Percentiles rank a stretch among this genome's conserved stretches.
Conservation (phyloP, 345 rosid species). For the Erodium maritimum region DNA sequence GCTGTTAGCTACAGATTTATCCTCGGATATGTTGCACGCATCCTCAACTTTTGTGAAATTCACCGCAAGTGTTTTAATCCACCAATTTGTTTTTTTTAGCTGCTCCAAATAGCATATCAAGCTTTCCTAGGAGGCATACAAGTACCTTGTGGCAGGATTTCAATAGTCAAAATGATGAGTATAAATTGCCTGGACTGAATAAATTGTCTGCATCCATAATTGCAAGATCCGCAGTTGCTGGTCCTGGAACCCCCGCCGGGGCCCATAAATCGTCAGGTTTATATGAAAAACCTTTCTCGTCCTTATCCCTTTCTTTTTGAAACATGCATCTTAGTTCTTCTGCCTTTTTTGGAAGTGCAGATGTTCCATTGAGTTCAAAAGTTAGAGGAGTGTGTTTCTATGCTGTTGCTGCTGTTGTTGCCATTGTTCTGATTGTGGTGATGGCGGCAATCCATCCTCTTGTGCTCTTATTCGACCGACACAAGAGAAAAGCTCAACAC, state of each 20-base stretch:
- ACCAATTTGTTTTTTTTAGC: slow-evolving; percentile 18
- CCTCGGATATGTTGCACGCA: background rate
- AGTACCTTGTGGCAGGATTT: slow-evolving; percentile 17
- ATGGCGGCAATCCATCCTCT: slow-evolving; percentile 71
- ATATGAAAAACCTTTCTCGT: slow-evolving; percentile 3
- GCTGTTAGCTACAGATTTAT: background rate
- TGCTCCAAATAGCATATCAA: slow-evolving; percentile 18
- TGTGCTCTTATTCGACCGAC: slow-evolving; percentile 61
- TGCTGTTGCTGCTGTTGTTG: slow-evolving; percentile 44
- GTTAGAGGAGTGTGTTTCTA: slow-evolving; percentile 77
- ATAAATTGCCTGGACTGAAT: slow-evolving; percentile 16
- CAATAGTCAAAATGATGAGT: slow-evolving; percentile 12
- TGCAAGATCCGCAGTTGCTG: slow-evolving; percentile 56
- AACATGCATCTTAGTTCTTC: slow-evolving; percentile 8
- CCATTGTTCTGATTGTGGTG: slow-evolving; percentile 42
- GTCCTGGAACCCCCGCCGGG: slow-evolving; percentile 38
- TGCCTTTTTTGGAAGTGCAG: slow-evolving; percentile 36
- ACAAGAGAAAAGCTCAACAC: slow-evolving; percentile 61
- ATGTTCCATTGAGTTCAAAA: slow-evolving; percentile 39
- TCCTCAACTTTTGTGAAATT: background rate
- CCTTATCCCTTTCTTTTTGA: slow-evolving; percentile 5
- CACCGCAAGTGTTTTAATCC: background rate
- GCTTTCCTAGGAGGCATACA: slow-evolving; percentile 19
- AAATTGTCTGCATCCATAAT: slow-evolving; percentile 20
- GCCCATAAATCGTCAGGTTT: slow-evolving; percentile 49